Percentiles rank a stretch among this genome's conserved stretches.
Evolutionary conservation across 169 alveolate species (phyloP).

Genomic region (Cryptosporidium bovis): DNA sequence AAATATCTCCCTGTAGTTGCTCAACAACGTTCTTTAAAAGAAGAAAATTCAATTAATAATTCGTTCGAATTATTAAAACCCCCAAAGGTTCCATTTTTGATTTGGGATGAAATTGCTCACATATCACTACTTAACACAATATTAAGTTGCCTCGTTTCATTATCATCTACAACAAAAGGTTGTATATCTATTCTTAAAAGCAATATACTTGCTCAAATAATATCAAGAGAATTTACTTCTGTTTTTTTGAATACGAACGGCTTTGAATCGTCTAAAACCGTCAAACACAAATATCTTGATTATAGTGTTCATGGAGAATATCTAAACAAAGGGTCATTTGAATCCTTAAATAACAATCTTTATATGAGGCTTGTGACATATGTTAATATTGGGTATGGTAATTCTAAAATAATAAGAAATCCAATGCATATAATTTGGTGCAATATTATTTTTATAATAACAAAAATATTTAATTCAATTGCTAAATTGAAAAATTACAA

Average conservation of each 20-base stretch:
- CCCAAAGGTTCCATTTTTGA: constrained; percentile 27
- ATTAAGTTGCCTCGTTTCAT: constrained; percentile 20
- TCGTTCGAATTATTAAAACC: constrained; percentile 40
- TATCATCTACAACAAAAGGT: constrained; percentile 54
- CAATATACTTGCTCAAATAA: constrained; percentile 33
- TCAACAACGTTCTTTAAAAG: neutral
- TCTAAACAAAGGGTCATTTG: neutral
- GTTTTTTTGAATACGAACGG: neutral
- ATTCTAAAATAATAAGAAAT: constrained; percentile 22
- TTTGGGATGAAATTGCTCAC: constrained; percentile 55
- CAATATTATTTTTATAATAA: constrained; percentile 19
- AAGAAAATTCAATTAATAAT: constrained; percentile 6
- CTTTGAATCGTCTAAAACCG: neutral
- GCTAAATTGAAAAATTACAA: neutral
- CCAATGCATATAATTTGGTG: constrained; percentile 72
- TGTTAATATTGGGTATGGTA: constrained; percentile 15
- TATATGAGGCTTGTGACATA: constrained; percentile 49
- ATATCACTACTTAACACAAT: constrained; percentile 4
- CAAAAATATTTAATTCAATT: constrained; percentile 19
- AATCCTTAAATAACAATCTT: neutral
- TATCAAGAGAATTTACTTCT: neutral
- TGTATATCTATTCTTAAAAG: constrained; percentile 43
- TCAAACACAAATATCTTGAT: neutral
- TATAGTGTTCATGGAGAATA: neutral
- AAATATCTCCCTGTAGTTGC: constrained; percentile 6